Evolutionary conservation across 805 yeast genomes (phyloP).

Genomic region (Candida dendrica): DNA sequence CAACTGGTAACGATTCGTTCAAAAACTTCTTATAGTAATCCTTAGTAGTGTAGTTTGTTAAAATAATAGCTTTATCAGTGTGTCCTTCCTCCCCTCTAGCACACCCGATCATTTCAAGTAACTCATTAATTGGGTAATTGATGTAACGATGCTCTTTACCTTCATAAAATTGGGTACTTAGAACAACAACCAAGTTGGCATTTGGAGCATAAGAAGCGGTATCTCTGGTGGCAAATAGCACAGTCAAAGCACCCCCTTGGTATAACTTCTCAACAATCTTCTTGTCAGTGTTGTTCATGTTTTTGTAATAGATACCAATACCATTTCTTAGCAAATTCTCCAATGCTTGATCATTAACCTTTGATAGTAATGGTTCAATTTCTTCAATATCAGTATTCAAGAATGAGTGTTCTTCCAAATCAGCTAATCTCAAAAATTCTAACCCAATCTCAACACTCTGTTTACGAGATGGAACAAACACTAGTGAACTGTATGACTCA

Average conservation of each 20-base stretch:
- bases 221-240: conserved; percentile 59
- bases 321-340: conserved; percentile 44
- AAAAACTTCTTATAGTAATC: conserved; percentile 68
- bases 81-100: conserved; percentile 24
- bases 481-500: conserved; percentile 28
- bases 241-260: conserved; percentile 39
- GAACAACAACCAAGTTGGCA: conserved; percentile 49
- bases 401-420: conserved; percentile 30
- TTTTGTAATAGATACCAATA: conserved; percentile 53
- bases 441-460: conserved; percentile 46
- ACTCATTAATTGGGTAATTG: conserved; percentile 58
- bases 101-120: conserved; percentile 59
- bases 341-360: conserved; percentile 41
- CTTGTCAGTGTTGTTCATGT: conserved; percentile 51
- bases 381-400: conserved; percentile 30
- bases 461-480: conserved; percentile 53
- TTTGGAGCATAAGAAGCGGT: conserved; percentile 41
- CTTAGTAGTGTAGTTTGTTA: conserved; percentile 48
- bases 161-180: conserved; percentile 68
- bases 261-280: conserved; percentile 47
- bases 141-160: conserved; percentile 65
- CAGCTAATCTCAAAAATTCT: conserved; percentile 33
- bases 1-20: conserved; percentile 72
- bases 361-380: conserved; percentile 32
- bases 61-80: conserved; percentile 40